phyloP scores from a whole-genome alignment of 495 filamentous ascomycete species.

The Hyaloscypha finlandica region DNA sequence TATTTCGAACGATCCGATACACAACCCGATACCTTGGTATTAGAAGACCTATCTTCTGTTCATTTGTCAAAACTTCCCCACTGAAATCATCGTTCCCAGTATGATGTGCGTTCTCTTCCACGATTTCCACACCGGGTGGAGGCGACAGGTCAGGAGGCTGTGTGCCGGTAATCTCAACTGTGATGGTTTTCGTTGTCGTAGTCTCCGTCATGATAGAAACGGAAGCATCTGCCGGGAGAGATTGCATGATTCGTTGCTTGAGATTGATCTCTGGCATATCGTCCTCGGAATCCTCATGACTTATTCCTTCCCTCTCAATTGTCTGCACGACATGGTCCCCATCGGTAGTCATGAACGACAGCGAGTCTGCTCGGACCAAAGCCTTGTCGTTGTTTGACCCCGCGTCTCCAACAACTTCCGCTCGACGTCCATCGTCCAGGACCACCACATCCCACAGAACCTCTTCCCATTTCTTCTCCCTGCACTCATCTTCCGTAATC shows the following conservation, averaged over 20 bases:
- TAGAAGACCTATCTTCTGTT: conserved; percentile 20
- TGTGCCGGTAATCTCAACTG: conserved; percentile 68
- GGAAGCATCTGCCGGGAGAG: conserved; percentile 48
- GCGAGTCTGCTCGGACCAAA: conserved; percentile 19
- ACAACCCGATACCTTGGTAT: conserved; percentile 43
- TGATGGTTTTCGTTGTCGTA: conserved; percentile 68
- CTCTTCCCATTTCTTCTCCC: conserved; percentile 57
- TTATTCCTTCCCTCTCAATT: conserved; percentile 45
- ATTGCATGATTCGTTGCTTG: conserved; percentile 45
- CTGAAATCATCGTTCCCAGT: conserved; percentile 10
- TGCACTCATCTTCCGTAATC: conserved; percentile 56
- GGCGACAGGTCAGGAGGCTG: conserved; percentile 59
- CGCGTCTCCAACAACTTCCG: conserved; percentile 56
- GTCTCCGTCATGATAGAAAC: conserved; percentile 67
- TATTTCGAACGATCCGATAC: conserved; percentile 44
- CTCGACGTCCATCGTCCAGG: conserved; percentile 60
- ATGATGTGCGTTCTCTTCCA: conserved; percentile 51
- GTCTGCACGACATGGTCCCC: conserved; percentile 48
- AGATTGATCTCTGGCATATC: conserved; percentile 44
- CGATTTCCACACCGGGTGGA: conserved; percentile 65
- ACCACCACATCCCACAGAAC: conserved; percentile 81
- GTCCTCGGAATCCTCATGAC: conserved; percentile 39
- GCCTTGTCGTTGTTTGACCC: conserved; percentile 34
- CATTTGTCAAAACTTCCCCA: conserved; percentile 12
- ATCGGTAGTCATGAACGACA: conserved; percentile 39